Evolutionary conservation across 2,329 filamentous ascomycete genomes (phyloP), one percentile per base, ranked within the genome.

Genomic region (Fonsecaea pugnacius): DNA sequence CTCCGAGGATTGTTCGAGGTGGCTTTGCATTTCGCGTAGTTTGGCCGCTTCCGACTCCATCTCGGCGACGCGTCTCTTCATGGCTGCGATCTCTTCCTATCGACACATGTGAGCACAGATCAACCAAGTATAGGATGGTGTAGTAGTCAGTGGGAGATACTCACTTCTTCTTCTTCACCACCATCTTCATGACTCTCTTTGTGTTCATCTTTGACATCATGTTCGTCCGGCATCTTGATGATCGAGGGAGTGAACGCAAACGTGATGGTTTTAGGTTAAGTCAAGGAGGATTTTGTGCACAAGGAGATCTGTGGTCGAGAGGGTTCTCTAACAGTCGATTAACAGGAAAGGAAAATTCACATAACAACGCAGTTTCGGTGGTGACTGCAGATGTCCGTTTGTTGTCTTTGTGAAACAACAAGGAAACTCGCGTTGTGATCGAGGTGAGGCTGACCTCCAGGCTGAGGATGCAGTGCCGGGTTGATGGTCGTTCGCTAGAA

Each of bases 21-120:
- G 88, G 61, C 89, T 89, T 77, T 95, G 91, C 91, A 95, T 93
- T 78, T 94, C 91, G 70, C 91, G 87, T 60, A 95, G 84, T 78
- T 93, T 93, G 64, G 89, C 89, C 4, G 91, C 91, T 81, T 95
- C 91, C 73, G 91, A 90, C 80, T 95, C 91, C 91, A 95, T 95
- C 80, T 95, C 91, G 69, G 90, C 91, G 68, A 95, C 91, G 71
- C 91, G 85, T 73, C 86, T 85, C 84, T 94, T 95, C 91, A 95
- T 95, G 64, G 89, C 91, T 66, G 87, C 87, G 73, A 95, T 94
- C 78, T 95, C 91, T 84, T 94, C 84, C 84, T 87, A 64, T 62
- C 50, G 62, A 46, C 24, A 48, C 27, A 46, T 46, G 16, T 56
- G 35, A 57, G 27, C 30, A 36, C 32, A 40, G 50, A 18, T 32